Evolutionary conservation across 2,329 filamentous ascomycete genomes (phyloP), one percentile per base, ranked within the genome.

Genomic region (Aspergillus pseudoviridinutans): DNA sequence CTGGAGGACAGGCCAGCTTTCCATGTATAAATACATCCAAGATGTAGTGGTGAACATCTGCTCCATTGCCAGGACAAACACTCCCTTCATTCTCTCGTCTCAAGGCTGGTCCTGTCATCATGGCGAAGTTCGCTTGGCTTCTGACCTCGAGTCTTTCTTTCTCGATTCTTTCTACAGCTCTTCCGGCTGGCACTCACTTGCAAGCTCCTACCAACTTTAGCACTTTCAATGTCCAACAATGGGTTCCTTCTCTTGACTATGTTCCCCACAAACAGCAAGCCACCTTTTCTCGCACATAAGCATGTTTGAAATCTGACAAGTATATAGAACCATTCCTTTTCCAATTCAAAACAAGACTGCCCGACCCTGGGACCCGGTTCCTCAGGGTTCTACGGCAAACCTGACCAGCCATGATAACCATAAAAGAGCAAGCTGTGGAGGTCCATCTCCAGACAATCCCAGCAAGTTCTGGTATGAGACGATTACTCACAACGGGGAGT

Each of bases 381-480:
- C 35, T 25, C 60, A 35, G 41, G 60, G 9, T 28, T 57, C 22
- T 54, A 63, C 41, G n/a, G 46, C 17, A 49, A 44, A 10, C 22
- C 56, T 35, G 14, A 27, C 41, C 10, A 22, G 24, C 41, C 54
- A 44, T 22, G 38, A 5, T 24, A 42, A 10, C n/a, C 22, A 12
- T 55, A 44, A 20, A 20, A 2, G 41, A 22, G 41, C n/a, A 20
- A 44, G 41, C n/a, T 44, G 41, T 44, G 41, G 41, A 10, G 41
- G 63, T 28, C 22, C 55, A 8, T 25, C 55, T 28, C 51, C 56
- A 8, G 49, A 46, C 3, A 32, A 53, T 14, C 51, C 63, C 1
- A 54, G 61, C 7, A 60, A 61, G 3, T 68, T 66, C 55, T 69
- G 69, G 69, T 69, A 69, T 49, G 68, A 69, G 38, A 57, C 58